These are phyloP conservation scores for Eucalyptus decipiens DNA, from an alignment of 345 rosid genomes.

Conservation along the genomic window DNA sequence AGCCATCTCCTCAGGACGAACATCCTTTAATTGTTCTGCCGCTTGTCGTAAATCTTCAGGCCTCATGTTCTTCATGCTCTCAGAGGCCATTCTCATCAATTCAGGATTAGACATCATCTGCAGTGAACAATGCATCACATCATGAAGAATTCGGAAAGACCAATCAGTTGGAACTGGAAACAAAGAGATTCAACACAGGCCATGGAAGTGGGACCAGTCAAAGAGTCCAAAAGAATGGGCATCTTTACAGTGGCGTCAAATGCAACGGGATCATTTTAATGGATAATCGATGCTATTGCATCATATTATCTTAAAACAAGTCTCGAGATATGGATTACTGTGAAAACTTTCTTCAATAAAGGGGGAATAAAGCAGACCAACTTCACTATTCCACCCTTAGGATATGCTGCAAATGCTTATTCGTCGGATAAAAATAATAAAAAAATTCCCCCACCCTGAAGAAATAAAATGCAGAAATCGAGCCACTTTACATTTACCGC, in stretches of 20 bases:
- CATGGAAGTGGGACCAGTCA: not conserved
- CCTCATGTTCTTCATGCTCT: conserved; percentile 85
- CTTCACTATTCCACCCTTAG: not conserved
- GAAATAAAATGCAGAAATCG: not conserved
- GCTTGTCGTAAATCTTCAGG: conserved; percentile 86
- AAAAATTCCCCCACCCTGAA: not conserved
- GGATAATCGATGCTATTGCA: not conserved
- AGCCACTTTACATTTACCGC: not conserved
- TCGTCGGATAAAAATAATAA: not conserved
- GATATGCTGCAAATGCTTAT: not conserved
- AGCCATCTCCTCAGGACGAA: conserved; percentile 78
- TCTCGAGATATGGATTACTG: not conserved
- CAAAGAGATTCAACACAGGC: not conserved
- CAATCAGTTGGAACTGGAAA: not conserved
- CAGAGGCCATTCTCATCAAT: conserved; percentile 91
- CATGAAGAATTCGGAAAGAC: not conserved
- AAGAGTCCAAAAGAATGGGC: not conserved
- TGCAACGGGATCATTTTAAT: not conserved
- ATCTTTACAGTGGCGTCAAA: not conserved
- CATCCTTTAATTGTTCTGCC: conserved; percentile 79
- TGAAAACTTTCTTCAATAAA: not conserved
- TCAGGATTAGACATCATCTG: conserved; percentile 98
- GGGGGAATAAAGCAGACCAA: not conserved
- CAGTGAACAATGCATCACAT: not conserved
- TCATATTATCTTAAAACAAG: not conserved